Conservation (phyloP, 202 grass and related monocot genomes). For the Cymbopogon flexuosus region DNA sequence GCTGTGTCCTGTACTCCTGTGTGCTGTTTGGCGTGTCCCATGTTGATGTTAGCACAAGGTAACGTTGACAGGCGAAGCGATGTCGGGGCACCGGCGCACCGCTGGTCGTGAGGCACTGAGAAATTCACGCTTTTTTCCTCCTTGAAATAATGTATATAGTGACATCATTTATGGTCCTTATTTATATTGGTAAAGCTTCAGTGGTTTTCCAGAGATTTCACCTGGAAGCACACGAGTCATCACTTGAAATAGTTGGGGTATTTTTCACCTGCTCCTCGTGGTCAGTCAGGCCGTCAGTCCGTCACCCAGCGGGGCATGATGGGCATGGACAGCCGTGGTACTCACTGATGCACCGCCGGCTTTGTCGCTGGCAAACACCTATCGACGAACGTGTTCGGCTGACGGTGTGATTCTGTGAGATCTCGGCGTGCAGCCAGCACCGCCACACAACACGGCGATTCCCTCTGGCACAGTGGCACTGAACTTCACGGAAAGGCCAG, state of each 20-base stretch:
- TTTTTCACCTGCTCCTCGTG: not conserved
- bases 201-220: not conserved
- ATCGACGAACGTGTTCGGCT: not conserved
- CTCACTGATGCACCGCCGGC: not conserved
- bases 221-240: not conserved
- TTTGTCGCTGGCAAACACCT: not conserved
- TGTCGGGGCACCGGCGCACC: not conserved
- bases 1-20: not conserved
- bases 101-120: not conserved
- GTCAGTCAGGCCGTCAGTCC: not conserved
- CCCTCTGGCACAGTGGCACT: not conserved
- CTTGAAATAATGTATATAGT: too few species aligned
- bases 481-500: slow-evolving; percentile 1
- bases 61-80: not conserved
- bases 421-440: not conserved
- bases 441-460: not conserved
- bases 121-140: not conserved
- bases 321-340: not conserved
- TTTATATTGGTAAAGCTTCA: not conserved
- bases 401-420: not conserved
- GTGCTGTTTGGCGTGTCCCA: not conserved
- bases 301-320: not conserved
- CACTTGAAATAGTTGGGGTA: not conserved
- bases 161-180: too few species aligned
- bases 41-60: not conserved